Conservation (phyloP, 495 filamentous ascomycete genomes). For the Tuber aestivum region DNA sequence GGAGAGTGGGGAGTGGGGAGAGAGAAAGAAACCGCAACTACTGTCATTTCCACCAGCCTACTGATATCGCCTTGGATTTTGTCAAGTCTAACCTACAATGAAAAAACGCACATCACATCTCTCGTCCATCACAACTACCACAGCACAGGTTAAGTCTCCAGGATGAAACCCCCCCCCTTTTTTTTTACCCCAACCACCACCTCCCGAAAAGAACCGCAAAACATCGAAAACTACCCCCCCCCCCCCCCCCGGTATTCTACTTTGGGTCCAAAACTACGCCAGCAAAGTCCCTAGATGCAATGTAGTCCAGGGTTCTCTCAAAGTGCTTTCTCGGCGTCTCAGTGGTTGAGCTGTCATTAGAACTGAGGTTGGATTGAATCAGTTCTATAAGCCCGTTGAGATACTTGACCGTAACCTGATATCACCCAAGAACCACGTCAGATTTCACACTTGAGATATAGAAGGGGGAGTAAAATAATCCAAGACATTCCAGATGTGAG, state of each 20-base stretch:
- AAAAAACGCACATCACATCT: slow-evolving; percentile 19
- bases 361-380: slow-evolving; percentile 85
- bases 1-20: neutral
- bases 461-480: neutral
- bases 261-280: slow-evolving; percentile 64
- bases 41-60: slow-evolving; percentile 14
- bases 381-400: slow-evolving; percentile 96
- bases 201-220: slow-evolving; percentile 14
- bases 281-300: slow-evolving; percentile 83
- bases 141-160: slow-evolving; percentile 1
- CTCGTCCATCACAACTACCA: slow-evolving; percentile 1
- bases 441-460: slow-evolving; percentile 25
- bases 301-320: slow-evolving; percentile 87
- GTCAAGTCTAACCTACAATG: slow-evolving; percentile 5
- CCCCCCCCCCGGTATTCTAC: slow-evolving; percentile 4
- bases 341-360: slow-evolving; percentile 68
- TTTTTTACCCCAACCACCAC: slow-evolving; percentile 7
- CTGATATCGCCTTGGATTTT: neutral
- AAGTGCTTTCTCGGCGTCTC: slow-evolving; percentile 89
- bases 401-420: slow-evolving; percentile 89
- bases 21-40: slow-evolving; percentile 7
- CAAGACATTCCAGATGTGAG: neutral
- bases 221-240: slow-evolving; percentile 3
- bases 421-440: neutral
- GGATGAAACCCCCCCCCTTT: slow-evolving; percentile 6